These are phyloP conservation scores for Diaporthe nobilis DNA, from an alignment of 2,329 filamentous ascomycete genomes.

Conservation along the genomic window DNA sequence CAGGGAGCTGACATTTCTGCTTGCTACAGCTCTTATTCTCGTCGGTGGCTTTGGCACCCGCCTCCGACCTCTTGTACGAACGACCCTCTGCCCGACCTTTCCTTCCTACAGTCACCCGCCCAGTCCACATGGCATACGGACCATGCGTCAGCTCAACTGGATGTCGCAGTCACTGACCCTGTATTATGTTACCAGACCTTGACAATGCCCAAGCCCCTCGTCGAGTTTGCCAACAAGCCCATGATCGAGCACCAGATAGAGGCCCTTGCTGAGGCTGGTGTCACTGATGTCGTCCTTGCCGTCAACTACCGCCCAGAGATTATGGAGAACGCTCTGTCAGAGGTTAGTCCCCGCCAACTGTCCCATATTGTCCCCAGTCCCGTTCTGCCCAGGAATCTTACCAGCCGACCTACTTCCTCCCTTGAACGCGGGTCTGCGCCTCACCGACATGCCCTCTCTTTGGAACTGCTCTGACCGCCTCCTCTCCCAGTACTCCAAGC, in stretches of 20 bases:
- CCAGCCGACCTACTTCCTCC: neutral
- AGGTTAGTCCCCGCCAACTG: constrained; percentile 62
- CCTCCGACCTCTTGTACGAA: constrained; percentile 90
- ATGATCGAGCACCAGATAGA: constrained; percentile 99
- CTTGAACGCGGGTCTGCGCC: neutral
- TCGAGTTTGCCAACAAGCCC: constrained; percentile 98
- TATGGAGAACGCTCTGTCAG: constrained; percentile 93
- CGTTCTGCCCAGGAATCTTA: neutral
- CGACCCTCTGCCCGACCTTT: constrained; percentile 29
- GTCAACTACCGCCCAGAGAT: constrained; percentile 99
- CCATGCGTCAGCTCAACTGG: neutral
- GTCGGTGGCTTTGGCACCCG: constrained; percentile 99
- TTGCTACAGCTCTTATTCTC: constrained; percentile 87
- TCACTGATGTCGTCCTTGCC: constrained; percentile 96
- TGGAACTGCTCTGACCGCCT: constrained; percentile 2
- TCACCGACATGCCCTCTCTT: neutral
- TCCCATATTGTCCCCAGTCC: neutral
- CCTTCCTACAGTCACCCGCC: neutral
- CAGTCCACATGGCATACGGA: neutral
- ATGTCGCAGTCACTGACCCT: constrained; percentile 38
- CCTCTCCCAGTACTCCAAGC: constrained; percentile 80
- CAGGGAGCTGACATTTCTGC: constrained; percentile 43
- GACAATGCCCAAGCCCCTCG: constrained; percentile 95
- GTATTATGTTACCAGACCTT: constrained; percentile 76
- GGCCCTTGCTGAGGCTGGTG: constrained; percentile 91